These are phyloP conservation scores for Fraxinus angustifolia DNA, from an alignment of 305 asterid genomes.

Conservation along the genomic window DNA sequence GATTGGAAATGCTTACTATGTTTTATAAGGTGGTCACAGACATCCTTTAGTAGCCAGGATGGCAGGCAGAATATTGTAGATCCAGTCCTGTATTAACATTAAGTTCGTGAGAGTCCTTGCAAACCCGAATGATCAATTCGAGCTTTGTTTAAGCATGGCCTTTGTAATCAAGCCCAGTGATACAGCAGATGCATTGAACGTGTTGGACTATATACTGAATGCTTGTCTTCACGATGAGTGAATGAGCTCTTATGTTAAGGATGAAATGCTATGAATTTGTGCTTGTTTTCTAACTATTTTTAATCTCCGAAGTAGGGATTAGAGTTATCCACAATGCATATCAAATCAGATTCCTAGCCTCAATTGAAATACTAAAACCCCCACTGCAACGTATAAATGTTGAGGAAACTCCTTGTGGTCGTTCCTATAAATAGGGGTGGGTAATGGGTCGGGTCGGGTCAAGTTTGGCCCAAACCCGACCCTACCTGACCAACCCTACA, in stretches of 20 bases:
- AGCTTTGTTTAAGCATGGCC: too few relatives aligned
- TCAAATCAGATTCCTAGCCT: background rate
- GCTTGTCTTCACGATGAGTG: background rate
- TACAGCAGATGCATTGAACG: background rate
- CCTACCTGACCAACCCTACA: too few relatives aligned
- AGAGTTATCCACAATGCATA: background rate
- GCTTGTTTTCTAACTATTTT: background rate
- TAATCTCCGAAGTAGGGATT: background rate
- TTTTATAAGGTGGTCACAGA: background rate
- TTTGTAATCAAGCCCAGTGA: too few relatives aligned
- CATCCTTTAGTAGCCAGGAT: background rate
- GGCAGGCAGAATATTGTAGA: background rate
- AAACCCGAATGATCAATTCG: background rate
- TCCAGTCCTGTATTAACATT: background rate
- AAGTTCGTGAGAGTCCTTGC: background rate
- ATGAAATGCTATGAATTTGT: background rate
- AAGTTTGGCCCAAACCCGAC: too few relatives aligned
- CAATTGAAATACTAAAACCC: background rate
- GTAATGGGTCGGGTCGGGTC: too few relatives aligned
- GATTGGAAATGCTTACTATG: background rate
- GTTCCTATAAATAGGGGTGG: background rate
- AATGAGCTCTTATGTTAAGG: background rate
- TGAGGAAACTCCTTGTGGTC: background rate
- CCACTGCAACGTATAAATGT: background rate
- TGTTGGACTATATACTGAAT: background rate